Evolutionary conservation across 495 filamentous ascomycete genomes (phyloP).

Genomic region (Chaetomidium leptoderma): DNA sequence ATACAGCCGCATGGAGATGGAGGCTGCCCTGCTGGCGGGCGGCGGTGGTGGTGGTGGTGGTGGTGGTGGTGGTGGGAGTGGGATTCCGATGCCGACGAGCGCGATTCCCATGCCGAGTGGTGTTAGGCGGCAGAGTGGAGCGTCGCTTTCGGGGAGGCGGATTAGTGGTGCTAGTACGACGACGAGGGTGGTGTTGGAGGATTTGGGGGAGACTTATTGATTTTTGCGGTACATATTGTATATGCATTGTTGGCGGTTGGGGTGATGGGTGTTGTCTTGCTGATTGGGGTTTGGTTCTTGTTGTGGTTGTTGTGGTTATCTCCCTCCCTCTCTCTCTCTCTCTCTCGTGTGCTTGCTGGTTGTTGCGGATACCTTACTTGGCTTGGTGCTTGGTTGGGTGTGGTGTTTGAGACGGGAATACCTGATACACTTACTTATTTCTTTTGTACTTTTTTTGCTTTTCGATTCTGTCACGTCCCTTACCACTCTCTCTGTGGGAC

Average conservation of each 20-base stretch:
- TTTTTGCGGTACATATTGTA: not conserved
- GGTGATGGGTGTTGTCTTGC: not conserved
- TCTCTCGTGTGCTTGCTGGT: not conserved
- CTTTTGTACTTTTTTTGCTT: not conserved
- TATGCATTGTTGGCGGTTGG: not conserved
- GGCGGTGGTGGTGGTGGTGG: too few species aligned
- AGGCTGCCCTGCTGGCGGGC: constrained; percentile 43
- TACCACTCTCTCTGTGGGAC: not conserved
- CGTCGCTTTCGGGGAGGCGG: constrained; percentile 34
- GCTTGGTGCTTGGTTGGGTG: constrained; percentile 1
- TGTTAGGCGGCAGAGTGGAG: constrained; percentile 46
- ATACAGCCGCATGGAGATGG: constrained; percentile 49
- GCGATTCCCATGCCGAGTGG: constrained; percentile 6
- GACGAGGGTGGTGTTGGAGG: constrained; percentile 38
- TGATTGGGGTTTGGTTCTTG: not conserved
- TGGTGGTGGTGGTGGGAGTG: too few species aligned
- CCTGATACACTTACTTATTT: constrained; percentile 5
- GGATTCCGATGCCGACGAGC: constrained; percentile 27
- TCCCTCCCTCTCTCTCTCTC: not conserved
- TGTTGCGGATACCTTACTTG: constrained; percentile 7
- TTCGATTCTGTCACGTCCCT: not conserved
- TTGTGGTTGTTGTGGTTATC: not conserved
- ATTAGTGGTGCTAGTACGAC: constrained; percentile 28
- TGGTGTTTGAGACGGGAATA: constrained; percentile 7
- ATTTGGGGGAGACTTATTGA: constrained; percentile 49